Evolutionary conservation across 306 rosid genomes (phyloP), one percentile per base, ranked within the genome.

Genomic region (cucumber (Cucumis sativus)): DNA sequence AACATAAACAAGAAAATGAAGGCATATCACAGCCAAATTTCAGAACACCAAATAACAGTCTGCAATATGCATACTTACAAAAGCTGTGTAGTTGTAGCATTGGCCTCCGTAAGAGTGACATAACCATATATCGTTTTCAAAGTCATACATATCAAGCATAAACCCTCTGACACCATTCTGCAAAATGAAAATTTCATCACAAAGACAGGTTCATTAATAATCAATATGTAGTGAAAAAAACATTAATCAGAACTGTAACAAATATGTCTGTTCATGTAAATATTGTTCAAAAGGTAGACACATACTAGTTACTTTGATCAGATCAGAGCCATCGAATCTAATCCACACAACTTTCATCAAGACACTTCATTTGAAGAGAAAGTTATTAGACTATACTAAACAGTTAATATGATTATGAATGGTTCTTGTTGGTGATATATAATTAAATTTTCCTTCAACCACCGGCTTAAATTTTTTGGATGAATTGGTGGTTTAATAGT

Each of bases 61-160:
- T 23, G 40, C 21, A 47, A 62, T 33, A 25, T 30, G 33, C 10
- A 35, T 13, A 87, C 98, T 92, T 88, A 95, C 99, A 83, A 95
- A 95, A 76, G 99, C 91, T 30, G 99, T 95, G 80, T 76, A 88
- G 85, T 95, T 89, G 87, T 82, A 85, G 85, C 99, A 95, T 52
- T 85, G 82, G 82, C 99, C 97, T 17, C 85, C 87, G 13, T 15
- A 81, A 25, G 89, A 86, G 82, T 95, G 99, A 84, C 99, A 95
- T 58, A 95, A 55, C 99, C 99, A 95, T 76, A 90, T 79, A 60
- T 89, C 97, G 61, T 89, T 89, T 83, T 79, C 58, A 68, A 89
- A 95, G 85, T 95, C 97, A 76, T 95, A 95, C 90, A 89, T 40
- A 82, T 95, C 99, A 12, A 95, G 97, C 99, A 95, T 92, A 41